These are phyloP conservation scores for Calocera viscosa DNA, from an alignment of 768 basidiomycete genomes.

Conservation along the genomic window DNA sequence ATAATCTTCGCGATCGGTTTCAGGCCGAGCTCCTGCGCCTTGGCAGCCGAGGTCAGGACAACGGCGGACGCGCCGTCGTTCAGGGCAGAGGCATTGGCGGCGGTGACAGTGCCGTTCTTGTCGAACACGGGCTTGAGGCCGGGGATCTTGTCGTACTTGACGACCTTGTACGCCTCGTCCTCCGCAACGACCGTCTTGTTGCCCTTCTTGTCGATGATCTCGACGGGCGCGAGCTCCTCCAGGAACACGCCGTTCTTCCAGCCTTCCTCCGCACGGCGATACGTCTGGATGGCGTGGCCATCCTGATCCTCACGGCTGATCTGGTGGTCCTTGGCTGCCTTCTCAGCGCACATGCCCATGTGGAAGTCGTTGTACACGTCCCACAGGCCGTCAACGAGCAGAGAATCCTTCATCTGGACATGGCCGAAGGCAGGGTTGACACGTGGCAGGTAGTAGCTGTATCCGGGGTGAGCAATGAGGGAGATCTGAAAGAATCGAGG, in stretches of 20 bases:
- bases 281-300: constrained; percentile 85
- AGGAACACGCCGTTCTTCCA: constrained; percentile 79
- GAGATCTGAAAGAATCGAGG: constrained; percentile 11
- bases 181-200: constrained; percentile 71
- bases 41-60: constrained; percentile 86
- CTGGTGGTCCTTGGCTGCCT: constrained; percentile 62
- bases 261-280: constrained; percentile 81
- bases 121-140: constrained; percentile 81
- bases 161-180: constrained; percentile 97
- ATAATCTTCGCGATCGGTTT: constrained; percentile 90
- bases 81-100: constrained; percentile 88
- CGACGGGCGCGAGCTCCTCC: constrained; percentile 79
- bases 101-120: constrained; percentile 78
- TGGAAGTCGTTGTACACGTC: constrained; percentile 96
- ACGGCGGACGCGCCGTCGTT: constrained; percentile 96
- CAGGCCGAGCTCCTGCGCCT: constrained; percentile 79
- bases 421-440: constrained; percentile 78
- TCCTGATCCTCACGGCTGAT: constrained; percentile 86
- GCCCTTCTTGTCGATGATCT: constrained; percentile 87
- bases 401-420: constrained; percentile 72
- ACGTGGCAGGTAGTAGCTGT: constrained; percentile 63
- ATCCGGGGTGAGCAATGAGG: background rate
- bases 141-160: constrained; percentile 89
- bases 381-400: constrained; percentile 87
- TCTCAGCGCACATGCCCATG: constrained; percentile 96